phyloP scores from a whole-genome alignment of 2,329 filamentous ascomycete genomes.

The Dryadomyces quercivorus region DNA sequence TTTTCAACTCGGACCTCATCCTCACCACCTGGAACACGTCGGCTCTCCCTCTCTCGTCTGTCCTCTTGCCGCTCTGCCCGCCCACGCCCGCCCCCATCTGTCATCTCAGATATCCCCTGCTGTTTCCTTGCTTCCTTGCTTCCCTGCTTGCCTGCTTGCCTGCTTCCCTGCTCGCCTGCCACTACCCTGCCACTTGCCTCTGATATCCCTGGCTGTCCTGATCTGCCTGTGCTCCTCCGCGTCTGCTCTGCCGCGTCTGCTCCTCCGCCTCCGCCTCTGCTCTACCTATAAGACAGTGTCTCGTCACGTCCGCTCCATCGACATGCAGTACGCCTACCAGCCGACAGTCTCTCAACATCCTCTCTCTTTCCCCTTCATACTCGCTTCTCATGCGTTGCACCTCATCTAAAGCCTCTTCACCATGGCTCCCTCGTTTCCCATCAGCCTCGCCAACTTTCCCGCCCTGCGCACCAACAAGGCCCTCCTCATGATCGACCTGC shows the following conservation, averaged over 20 bases:
- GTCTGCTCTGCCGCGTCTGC: no score
- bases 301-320: no score
- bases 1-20: not conserved
- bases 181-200: not conserved
- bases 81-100: no score
- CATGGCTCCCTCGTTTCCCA: slow-evolving; percentile 36
- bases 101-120: no score
- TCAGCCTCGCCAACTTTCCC: slow-evolving; percentile 43
- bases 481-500: slow-evolving; percentile 73
- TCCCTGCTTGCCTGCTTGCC: not conserved
- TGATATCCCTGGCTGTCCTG: no score
- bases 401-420: not conserved
- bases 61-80: no score
- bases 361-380: not conserved
- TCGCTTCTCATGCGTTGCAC: not conserved
- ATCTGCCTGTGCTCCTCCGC: no score
- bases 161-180: no score
- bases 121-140: not conserved
- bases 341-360: not conserved
- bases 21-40: no score
- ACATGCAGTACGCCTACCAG: not conserved
- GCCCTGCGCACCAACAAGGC: slow-evolving; percentile 51
- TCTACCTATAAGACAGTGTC: not conserved
- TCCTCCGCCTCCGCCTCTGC: not conserved
- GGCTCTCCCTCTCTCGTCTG: no score